These are phyloP conservation scores for Termitomyces sp. DNA, from an alignment of 768 basidiomycete genomes.

Conservation along the genomic window DNA sequence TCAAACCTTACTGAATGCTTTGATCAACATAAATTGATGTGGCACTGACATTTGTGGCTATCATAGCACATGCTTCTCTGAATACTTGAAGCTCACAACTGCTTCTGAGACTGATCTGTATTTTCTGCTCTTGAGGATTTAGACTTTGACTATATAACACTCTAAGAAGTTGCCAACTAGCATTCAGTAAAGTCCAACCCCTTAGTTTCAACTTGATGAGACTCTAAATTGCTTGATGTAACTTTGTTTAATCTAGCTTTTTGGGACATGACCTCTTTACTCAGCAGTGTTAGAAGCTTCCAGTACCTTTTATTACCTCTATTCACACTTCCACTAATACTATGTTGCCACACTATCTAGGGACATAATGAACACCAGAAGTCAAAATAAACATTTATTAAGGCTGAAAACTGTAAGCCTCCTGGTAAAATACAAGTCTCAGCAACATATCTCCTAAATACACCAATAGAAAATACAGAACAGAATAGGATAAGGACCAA, in stretches of 20 bases:
- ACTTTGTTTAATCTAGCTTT: slow-evolving; percentile 2
- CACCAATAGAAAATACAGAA: too few species aligned
- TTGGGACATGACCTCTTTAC: not conserved
- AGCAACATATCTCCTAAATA: too few species aligned
- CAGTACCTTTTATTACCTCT: not conserved
- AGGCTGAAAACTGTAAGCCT: too few species aligned
- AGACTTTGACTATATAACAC: not conserved
- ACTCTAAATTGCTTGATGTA: not conserved
- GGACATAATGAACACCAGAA: too few species aligned
- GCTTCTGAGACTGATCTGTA: not conserved
- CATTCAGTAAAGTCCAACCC: not conserved
- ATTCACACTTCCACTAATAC: too few species aligned
- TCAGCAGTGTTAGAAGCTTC: not conserved
- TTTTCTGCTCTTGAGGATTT: not conserved
- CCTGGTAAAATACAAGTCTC: too few species aligned
- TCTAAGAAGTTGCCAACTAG: not conserved
- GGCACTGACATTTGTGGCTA: not conserved
- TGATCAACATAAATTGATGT: not conserved
- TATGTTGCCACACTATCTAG: too few species aligned
- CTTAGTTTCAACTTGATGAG: slow-evolving; percentile 4
- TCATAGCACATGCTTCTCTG: not conserved
- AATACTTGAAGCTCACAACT: not conserved
- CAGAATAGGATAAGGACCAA: too few species aligned
- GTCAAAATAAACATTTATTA: too few species aligned
- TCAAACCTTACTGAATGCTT: not conserved